Conservation (phyloP, 1,284 basidiomycete species). For the Ceratobasidium sp. region DNA sequence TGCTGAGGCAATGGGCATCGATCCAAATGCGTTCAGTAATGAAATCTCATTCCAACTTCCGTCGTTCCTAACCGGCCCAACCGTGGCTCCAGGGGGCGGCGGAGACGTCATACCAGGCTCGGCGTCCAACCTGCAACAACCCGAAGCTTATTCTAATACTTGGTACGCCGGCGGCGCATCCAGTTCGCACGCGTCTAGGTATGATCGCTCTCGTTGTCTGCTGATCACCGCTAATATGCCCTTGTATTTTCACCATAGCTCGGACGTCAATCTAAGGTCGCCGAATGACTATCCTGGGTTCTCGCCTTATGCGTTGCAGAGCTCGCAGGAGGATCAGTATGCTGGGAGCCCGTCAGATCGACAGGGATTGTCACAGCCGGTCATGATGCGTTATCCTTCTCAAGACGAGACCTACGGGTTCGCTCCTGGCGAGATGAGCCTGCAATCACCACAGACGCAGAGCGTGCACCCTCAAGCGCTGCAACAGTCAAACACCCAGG, state of each 20-base stretch:
- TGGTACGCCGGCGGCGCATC: constrained; percentile 60
- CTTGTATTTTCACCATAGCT: neutral
- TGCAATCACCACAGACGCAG: constrained; percentile 27
- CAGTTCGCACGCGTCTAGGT: constrained; percentile 44
- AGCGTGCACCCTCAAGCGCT: constrained; percentile 28
- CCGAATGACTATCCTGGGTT: constrained; percentile 43
- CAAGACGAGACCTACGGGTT: constrained; percentile 17
- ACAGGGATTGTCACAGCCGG: neutral
- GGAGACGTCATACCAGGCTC: constrained; percentile 71
- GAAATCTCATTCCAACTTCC: constrained; percentile 56
- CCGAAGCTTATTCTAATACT: constrained; percentile 56
- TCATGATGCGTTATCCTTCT: constrained; percentile 13
- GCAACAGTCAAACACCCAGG: constrained; percentile 9
- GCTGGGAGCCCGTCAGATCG: neutral
- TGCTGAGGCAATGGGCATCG: constrained; percentile 39
- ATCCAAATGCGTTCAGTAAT: constrained; percentile 22
- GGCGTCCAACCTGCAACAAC: constrained; percentile 57
- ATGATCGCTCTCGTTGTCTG: constrained; percentile 23
- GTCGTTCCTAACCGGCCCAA: constrained; percentile 62
- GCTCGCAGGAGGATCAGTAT: constrained; percentile 37
- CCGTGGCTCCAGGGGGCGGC: constrained; percentile 76
- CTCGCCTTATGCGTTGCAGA: constrained; percentile 38
- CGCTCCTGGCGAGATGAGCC: constrained; percentile 15
- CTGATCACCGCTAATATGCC: neutral
- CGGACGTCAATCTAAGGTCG: constrained; percentile 11